Percentiles rank a stretch among this genome's conserved stretches.
phyloP scores from a whole-genome alignment of 2,329 filamentous ascomycete species.

The Immersiporthe knoxdaviesiana region DNA sequence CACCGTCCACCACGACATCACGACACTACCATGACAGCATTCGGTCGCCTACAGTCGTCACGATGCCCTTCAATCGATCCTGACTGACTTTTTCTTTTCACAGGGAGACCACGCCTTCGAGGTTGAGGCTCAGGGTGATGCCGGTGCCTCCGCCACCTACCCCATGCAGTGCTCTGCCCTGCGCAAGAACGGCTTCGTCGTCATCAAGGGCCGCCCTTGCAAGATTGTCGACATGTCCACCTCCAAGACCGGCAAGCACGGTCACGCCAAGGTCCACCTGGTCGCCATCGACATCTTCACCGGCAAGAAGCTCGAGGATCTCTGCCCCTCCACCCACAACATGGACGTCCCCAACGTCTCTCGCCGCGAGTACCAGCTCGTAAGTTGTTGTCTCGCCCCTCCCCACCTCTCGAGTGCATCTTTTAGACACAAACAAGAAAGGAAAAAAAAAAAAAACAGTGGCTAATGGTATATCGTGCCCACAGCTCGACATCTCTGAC shows the following conservation, averaged over 20 bases:
- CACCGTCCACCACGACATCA: constrained; percentile 31
- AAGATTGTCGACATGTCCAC: constrained; percentile 99
- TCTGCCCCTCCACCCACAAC: constrained; percentile 96
- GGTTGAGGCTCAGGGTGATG: constrained; percentile 69
- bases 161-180: constrained; percentile 99
- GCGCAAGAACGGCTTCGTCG: constrained; percentile 98
- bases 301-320: constrained; percentile 98
- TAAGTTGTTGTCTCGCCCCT: constrained; percentile 55
- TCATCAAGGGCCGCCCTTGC: constrained; percentile 98
- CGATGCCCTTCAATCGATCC: constrained; percentile 24
- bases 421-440: background rate
- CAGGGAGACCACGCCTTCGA: constrained; percentile 80
- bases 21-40: constrained; percentile 30
- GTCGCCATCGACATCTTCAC: constrained; percentile 99
- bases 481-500: constrained; percentile 88
- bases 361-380: constrained; percentile 91
- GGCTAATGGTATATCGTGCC: constrained; percentile 5
- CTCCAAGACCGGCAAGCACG: constrained; percentile 99
- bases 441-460: too few species aligned
- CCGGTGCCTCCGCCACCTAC: constrained; percentile 91
- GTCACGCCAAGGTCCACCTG: constrained; percentile 99
- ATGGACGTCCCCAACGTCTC: constrained; percentile 96
- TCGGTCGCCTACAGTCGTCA: constrained; percentile 6
- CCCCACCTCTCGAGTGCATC: too few species aligned
- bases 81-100: constrained; percentile 12